Evolutionary conservation across 2,329 filamentous ascomycete genomes (phyloP).

Genomic region (Colletotrichum filicis): DNA sequence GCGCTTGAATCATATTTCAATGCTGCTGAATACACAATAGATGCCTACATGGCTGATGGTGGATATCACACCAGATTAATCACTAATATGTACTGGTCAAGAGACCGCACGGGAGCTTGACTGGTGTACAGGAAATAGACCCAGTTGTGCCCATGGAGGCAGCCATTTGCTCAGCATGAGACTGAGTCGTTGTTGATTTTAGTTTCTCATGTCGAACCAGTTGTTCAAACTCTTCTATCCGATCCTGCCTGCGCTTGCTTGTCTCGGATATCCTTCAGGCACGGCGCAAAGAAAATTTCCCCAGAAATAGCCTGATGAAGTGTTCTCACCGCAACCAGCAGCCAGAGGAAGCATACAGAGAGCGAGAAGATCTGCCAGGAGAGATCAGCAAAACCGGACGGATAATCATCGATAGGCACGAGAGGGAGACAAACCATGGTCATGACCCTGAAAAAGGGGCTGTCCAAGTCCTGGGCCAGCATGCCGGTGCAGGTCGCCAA

Average conservation of each 20-base stretch:
- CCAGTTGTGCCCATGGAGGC: too few relatives aligned
- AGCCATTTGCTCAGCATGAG: neutral
- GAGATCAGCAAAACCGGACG: neutral
- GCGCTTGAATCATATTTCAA: too few relatives aligned
- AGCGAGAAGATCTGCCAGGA: slow-evolving; percentile 51
- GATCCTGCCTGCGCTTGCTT: slow-evolving; percentile 43
- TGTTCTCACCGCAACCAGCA: slow-evolving; percentile 52
- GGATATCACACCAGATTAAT: too few relatives aligned
- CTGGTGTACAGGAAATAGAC: too few relatives aligned
- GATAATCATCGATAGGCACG: neutral
- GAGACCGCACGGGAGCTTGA: neutral
- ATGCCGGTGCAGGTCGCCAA: slow-evolving; percentile 53
- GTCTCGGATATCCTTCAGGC: slow-evolving; percentile 50
- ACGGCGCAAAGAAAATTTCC: slow-evolving; percentile 58
- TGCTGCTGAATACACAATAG: too few relatives aligned
- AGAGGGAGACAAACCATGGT: slow-evolving; percentile 44
- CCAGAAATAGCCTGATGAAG: slow-evolving; percentile 49
- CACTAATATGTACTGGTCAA: neutral
- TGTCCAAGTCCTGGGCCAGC: slow-evolving; percentile 53
- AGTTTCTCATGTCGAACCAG: neutral
- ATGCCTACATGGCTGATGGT: neutral
- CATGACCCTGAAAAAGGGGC: slow-evolving; percentile 54
- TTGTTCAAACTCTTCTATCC: slow-evolving; percentile 39
- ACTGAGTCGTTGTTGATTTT: neutral
- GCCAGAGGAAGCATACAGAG: slow-evolving; percentile 54